Base-by-base conservation (phyloP, 176 grass and related monocot genomes). In the Areca catechu region DNA sequence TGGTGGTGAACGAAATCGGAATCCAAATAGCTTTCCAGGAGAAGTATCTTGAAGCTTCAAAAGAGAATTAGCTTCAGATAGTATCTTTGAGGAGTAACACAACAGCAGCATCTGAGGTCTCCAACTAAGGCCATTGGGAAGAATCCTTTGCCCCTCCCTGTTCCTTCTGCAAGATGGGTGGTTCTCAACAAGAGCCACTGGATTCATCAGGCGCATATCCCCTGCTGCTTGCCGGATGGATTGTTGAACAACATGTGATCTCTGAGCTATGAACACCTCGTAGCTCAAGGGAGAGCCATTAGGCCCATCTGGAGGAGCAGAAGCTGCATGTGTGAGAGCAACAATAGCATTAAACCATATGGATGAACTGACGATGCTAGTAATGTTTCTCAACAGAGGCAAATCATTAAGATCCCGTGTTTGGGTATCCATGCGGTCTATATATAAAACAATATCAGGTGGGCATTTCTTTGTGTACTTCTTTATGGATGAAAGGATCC, bases 281-380 rank as follows among this genome's bases (percentile, higher is more conserved):
- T 98, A 98, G 66, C 86, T 85, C 58, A 98, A 69, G 16, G 81
- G 80, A 52, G 81, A 67, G 19, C 94, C 94, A 43, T 78, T 89
- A 3, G 80, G 79, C 34, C 88, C 94, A 72, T 93, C 88, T 71
- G 88, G 93, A 60, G 83, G 94, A 61, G 93, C 81, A 71, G 87
- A 81, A 66, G 81, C 88, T 50, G 88, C 88, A 83, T 98, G 94
- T 3, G 94, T 98, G 63, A 98, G 80, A 71, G 80, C 81, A 61
- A 98, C 75, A 71, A 98, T 85, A 23, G 88, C 76, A 2, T 98
- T 93, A 62, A 85, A 89, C 94, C 94, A 98, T 77, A 98, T 93
- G 14, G 94, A 88, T 5, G 94, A 80, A 22, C 94, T 88, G 57
- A 98, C 76, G 63, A 66, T 70, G 68, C 72, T 74, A 61, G 87